phyloP scores from a whole-genome alignment of 345 rosid species.

The Trapa incisa region DNA sequence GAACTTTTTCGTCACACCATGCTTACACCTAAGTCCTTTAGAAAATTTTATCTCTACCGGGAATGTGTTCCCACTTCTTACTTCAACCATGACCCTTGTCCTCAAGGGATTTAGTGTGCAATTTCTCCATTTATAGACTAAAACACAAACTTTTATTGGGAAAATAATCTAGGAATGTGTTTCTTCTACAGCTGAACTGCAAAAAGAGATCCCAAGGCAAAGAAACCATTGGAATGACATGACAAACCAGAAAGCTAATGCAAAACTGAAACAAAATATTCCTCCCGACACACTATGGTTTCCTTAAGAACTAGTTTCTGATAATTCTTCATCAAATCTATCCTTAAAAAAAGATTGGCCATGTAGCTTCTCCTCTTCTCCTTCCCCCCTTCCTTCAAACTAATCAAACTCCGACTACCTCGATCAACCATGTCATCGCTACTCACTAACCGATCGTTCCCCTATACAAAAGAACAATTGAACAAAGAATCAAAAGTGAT shows the following conservation, averaged over 20 bases:
- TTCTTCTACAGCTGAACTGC: slow-evolving; percentile 10
- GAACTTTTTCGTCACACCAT: no score
- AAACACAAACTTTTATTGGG: no score
- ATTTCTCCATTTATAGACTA: no score
- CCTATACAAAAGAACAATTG: slow-evolving; percentile 4
- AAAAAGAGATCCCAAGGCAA: slow-evolving; percentile 8
- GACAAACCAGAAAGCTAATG: slow-evolving; percentile 1
- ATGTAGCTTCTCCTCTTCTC: slow-evolving; percentile 3
- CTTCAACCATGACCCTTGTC: no score
- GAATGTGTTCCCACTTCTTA: no score
- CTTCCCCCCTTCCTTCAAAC: background rate
- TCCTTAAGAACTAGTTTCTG: background rate
- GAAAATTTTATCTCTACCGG: no score
- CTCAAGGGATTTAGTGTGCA: no score
- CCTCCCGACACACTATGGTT: background rate
- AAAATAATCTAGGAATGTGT: background rate
- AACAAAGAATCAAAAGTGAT: slow-evolving; percentile 6
- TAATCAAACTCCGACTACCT: background rate
- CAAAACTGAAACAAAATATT: slow-evolving; percentile 8
- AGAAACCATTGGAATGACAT: background rate
- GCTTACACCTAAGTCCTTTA: no score
- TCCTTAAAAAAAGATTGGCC: background rate
- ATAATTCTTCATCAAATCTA: background rate
- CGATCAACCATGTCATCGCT: background rate
- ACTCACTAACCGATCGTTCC: background rate